phyloP scores from a whole-genome alignment of 441 rosid genomes.

The Populus hybrid region DNA sequence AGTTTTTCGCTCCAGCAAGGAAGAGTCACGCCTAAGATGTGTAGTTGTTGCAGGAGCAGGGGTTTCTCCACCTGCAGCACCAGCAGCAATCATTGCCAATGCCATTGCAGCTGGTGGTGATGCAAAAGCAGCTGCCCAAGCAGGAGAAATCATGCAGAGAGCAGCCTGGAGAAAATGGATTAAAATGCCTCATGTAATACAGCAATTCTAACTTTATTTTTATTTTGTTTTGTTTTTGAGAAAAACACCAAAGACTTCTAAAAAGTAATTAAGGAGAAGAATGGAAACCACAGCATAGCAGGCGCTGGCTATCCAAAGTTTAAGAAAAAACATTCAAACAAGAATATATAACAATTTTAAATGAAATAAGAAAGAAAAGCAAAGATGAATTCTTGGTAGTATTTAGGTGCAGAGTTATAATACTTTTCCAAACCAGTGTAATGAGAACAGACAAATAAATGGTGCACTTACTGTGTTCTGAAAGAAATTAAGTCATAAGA shows the following conservation, averaged over 20 bases:
- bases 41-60: slow-evolving; percentile 61
- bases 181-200: too few species aligned
- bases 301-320: background rate
- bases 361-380: background rate
- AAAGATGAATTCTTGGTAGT: background rate
- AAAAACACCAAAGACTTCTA: background rate
- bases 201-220: background rate
- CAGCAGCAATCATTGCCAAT: slow-evolving; percentile 99
- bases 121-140: slow-evolving; percentile 99
- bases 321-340: background rate
- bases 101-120: slow-evolving; percentile 99
- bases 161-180: slow-evolving; percentile 83
- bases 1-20: slow-evolving; percentile 82
- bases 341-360: background rate
- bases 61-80: slow-evolving; percentile 93
- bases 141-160: slow-evolving; percentile 89
- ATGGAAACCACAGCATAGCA: background rate
- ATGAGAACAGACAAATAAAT: background rate
- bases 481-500: background rate
- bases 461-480: background rate
- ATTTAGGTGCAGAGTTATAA: background rate
- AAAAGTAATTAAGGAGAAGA: background rate
- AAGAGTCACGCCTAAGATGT: slow-evolving; percentile 79
- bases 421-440: background rate
- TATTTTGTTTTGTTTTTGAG: background rate